Conservation (phyloP, 192 early-diverging fungal genomes). For the Mortierella alpina region DNA sequence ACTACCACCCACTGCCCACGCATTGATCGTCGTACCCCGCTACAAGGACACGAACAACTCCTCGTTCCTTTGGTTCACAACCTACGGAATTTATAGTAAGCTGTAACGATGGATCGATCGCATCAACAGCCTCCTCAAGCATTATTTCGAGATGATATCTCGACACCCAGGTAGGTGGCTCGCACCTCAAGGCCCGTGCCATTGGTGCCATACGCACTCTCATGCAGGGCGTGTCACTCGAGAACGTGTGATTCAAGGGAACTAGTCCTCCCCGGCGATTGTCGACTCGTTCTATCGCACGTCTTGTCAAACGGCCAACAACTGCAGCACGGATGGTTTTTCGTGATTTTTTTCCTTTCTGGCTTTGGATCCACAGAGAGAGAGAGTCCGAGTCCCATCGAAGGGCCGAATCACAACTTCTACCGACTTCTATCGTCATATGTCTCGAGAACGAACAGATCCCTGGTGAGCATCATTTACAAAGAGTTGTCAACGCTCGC, state of each 20-base stretch:
- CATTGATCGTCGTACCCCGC: not conserved
- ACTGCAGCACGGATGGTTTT: conserved; percentile 11
- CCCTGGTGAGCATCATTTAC: no score
- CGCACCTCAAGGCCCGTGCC: conserved; percentile 14
- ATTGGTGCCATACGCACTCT: conserved; percentile 9
- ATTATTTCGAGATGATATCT: conserved; percentile 11
- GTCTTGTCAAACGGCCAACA: conserved; percentile 1
- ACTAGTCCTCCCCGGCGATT: conserved; percentile 19
- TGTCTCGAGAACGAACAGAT: no score
- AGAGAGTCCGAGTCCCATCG: conserved; percentile 11
- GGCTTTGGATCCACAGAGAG: conserved; percentile 22
- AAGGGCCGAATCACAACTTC: not conserved
- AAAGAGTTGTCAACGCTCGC: no score
- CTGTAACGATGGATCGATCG: conserved; percentile 5
- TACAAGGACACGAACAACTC: not conserved
- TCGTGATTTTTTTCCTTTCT: conserved; percentile 11
- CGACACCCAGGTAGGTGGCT: not conserved
- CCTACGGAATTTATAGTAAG: not conserved
- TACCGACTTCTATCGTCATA: no score
- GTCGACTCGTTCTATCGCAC: conserved; percentile 17
- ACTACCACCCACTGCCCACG: conserved; percentile 9
- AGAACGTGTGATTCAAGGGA: conserved; percentile 10
- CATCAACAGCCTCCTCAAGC: conserved; percentile 14
- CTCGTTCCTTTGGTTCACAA: conserved; percentile 8
- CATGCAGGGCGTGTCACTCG: conserved; percentile 10